Conservation (phyloP, 1,139 yeast species). For the Pichia cactophila region DNA sequence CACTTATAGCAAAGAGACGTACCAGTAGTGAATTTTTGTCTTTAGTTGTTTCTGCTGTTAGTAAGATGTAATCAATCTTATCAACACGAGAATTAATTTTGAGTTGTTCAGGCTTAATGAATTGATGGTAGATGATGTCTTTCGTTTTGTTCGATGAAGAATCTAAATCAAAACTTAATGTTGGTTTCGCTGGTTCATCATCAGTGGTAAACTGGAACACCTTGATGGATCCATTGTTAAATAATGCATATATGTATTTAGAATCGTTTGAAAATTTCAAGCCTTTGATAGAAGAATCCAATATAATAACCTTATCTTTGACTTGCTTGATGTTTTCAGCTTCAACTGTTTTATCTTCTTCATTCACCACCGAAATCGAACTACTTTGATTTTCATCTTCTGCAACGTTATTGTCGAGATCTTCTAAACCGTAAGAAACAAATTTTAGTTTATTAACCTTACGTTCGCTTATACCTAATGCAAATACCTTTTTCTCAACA, state of each 20-base stretch:
- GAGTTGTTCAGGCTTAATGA: conserved; percentile 23
- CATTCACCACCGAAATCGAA: conserved; percentile 21
- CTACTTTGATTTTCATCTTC: conserved; percentile 27
- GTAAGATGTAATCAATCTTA: conserved; percentile 20
- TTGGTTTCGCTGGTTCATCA: conserved; percentile 14
- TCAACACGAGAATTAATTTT: conserved; percentile 15
- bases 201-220: conserved; percentile 30
- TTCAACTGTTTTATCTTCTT: conserved; percentile 21
- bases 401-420: conserved; percentile 12
- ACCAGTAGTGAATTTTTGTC: conserved; percentile 13
- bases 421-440: conserved; percentile 27
- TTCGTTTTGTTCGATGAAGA: conserved; percentile 11
- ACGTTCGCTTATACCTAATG: conserved; percentile 43
- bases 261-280: conserved; percentile 33
- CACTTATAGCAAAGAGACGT: conserved; percentile 23
- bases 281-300: conserved; percentile 30
- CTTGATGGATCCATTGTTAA: conserved; percentile 34
- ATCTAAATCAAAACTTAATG: conserved; percentile 5
- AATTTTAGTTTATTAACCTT: conserved; percentile 36
- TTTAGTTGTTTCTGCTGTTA: conserved; percentile 19
- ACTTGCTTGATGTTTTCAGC: conserved; percentile 22
- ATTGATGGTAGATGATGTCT: conserved; percentile 18
- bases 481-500: conserved; percentile 24
- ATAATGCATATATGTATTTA: conserved; percentile 34
- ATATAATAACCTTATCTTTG: conserved; percentile 24